phyloP scores from a whole-genome alignment of 129 eudicot genomes.

The Centaurea solstitialis region DNA sequence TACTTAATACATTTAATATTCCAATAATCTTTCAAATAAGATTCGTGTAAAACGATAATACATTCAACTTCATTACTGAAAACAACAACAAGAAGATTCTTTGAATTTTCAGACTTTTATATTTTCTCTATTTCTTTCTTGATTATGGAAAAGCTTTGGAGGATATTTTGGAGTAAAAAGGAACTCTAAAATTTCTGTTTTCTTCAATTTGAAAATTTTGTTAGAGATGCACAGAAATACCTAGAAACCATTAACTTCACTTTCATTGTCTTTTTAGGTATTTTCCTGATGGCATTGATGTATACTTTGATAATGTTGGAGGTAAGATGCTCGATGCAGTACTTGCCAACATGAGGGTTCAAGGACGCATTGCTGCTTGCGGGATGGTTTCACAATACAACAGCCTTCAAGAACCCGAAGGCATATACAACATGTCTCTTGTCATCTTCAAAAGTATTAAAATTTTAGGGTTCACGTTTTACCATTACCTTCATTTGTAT shows the following conservation, averaged over 20 bases:
- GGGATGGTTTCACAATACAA: constrained; percentile 35
- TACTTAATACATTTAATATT: too few relatives aligned
- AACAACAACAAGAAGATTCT: too few relatives aligned
- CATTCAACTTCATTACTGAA: not conserved
- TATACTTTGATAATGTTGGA: constrained; percentile 28
- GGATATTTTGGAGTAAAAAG: not conserved
- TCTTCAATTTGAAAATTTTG: not conserved
- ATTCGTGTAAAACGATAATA: not conserved
- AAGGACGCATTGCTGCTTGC: constrained; percentile 16
- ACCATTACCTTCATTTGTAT: constrained; percentile 20
- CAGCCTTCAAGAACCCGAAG: not conserved
- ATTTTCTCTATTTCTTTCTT: too few relatives aligned
- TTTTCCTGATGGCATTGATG: constrained; percentile 26
- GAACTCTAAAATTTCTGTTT: not conserved
- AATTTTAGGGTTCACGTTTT: constrained; percentile 14
- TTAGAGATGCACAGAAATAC: not conserved
- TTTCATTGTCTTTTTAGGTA: constrained; percentile 2
- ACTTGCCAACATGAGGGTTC: constrained; percentile 21
- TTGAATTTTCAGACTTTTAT: too few relatives aligned
- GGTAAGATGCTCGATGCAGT: constrained; percentile 33
- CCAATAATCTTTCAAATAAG: not conserved
- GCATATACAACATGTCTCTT: not conserved
- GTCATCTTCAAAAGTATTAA: constrained; percentile 2
- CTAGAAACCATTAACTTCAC: not conserved
- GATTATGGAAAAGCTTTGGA: too few relatives aligned